A percentile compares a stretch with the other conserved stretches of the same genome.
phyloP scores from a whole-genome alignment of 2,329 filamentous ascomycete genomes.

The Phaeosphaeria sp. region DNA sequence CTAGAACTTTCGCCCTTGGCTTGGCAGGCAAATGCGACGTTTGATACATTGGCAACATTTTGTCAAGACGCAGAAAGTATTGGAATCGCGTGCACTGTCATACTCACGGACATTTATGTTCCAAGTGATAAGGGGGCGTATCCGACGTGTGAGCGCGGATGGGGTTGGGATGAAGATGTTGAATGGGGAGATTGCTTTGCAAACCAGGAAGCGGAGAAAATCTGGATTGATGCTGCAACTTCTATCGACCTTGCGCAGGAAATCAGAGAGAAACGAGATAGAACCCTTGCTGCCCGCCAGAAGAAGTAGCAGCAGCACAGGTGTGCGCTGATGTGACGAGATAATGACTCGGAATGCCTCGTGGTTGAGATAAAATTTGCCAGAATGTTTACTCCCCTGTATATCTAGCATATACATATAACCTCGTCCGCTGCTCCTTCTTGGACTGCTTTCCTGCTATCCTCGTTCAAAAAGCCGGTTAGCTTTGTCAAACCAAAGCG shows the following conservation, averaged over 20 bases:
- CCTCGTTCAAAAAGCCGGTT: neutral
- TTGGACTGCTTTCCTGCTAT: neutral
- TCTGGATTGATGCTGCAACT: neutral
- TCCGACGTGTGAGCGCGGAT: neutral
- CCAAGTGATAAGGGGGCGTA: neutral
- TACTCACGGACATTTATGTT: neutral
- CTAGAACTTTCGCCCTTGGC: neutral
- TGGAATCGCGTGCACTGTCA: neutral
- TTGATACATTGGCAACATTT: neutral
- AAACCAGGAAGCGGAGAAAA: neutral
- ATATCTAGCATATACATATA: neutral
- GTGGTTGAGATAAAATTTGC: no score
- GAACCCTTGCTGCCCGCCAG: neutral
- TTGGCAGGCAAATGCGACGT: neutral
- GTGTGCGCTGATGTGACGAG: neutral
- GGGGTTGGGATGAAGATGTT: slow-evolving; percentile 1
- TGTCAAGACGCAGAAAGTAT: neutral
- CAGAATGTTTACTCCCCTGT: no score
- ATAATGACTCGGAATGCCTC: no score
- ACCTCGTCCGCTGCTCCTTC: neutral
- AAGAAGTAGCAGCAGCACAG: neutral
- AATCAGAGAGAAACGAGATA: neutral
- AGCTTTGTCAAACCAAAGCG: neutral
- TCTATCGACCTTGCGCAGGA: neutral
- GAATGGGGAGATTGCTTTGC: neutral